Percentiles rank a stretch among this genome's conserved stretches.
These are phyloP conservation scores for Metschnikowia aberdeeniae DNA, from an alignment of 805 yeast genomes.

Conservation along the genomic window DNA sequence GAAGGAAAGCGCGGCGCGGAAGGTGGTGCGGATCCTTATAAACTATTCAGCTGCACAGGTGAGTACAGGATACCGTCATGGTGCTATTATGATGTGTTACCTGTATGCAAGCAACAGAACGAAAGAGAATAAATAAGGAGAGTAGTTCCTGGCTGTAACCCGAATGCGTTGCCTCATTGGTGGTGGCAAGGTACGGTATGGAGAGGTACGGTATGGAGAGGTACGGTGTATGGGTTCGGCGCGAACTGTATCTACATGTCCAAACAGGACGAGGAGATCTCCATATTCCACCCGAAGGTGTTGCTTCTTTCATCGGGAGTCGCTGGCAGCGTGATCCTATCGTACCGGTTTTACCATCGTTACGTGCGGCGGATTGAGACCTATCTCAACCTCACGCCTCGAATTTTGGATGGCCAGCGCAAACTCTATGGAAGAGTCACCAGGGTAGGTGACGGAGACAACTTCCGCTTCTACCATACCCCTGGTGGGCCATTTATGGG, in stretches of 20 bases:
- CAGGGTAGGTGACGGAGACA: conserved; percentile 93
- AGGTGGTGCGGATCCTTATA: too few relatives aligned
- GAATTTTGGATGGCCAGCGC: conserved; percentile 26
- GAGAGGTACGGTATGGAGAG: neutral
- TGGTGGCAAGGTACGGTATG: neutral
- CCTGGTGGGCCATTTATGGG: conserved; percentile 89
- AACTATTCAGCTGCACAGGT: too few relatives aligned
- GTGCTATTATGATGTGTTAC: too few relatives aligned
- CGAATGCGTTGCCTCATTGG: too few relatives aligned
- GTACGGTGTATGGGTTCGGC: neutral
- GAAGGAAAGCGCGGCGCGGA: too few relatives aligned
- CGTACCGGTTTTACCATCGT: conserved; percentile 29
- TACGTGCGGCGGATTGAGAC: conserved; percentile 32
- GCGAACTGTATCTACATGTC: neutral
- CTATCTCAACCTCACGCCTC: conserved; percentile 37
- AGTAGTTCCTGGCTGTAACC: too few relatives aligned
- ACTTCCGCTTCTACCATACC: conserved; percentile 85
- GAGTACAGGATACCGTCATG: too few relatives aligned
- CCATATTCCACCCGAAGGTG: conserved; percentile 37
- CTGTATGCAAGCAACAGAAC: too few relatives aligned
- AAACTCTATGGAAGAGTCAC: conserved; percentile 66
- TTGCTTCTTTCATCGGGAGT: conserved; percentile 35
- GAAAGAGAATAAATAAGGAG: too few relatives aligned
- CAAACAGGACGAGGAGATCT: conserved; percentile 2
- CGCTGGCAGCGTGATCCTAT: conserved; percentile 25